phyloP scores from a whole-genome alignment of 441 rosid genomes.

The Eruca vesicaria region DNA sequence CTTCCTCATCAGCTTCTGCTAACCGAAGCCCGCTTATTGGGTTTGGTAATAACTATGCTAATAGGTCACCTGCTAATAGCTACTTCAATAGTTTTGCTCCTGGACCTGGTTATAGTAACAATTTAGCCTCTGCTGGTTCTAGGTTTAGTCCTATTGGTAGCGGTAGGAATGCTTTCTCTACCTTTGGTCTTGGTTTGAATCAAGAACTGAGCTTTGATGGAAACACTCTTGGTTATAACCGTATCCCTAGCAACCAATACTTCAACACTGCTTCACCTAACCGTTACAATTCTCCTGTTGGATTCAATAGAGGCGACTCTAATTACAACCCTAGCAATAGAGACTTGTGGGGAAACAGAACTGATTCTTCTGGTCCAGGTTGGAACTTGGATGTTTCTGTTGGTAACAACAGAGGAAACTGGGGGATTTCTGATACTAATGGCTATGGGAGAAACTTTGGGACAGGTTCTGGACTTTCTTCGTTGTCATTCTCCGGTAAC shows the following conservation, averaged over 20 bases:
- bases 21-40: constrained; percentile 55
- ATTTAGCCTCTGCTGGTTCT: constrained; percentile 35
- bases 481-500: constrained; percentile 46
- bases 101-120: constrained; percentile 52
- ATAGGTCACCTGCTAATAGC: constrained; percentile 44
- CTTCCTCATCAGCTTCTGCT: constrained; percentile 12
- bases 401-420: constrained; percentile 54
- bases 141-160: constrained; percentile 58
- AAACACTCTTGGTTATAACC: constrained; percentile 50
- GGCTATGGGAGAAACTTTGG: constrained; percentile 51
- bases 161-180: constrained; percentile 51
- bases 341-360: constrained; percentile 64
- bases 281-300: constrained; percentile 56
- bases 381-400: constrained; percentile 41
- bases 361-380: constrained; percentile 38
- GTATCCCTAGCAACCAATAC: constrained; percentile 43
- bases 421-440: constrained; percentile 40
- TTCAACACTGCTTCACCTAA: constrained; percentile 44
- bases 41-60: constrained; percentile 48
- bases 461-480: constrained; percentile 34
- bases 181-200: constrained; percentile 53
- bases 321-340: constrained; percentile 45
- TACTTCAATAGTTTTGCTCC: constrained; percentile 54
- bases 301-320: constrained; percentile 51
- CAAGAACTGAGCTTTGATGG: constrained; percentile 51